These are phyloP conservation scores for Quercus suber DNA, from an alignment of 306 rosid genomes.

Conservation along the genomic window DNA sequence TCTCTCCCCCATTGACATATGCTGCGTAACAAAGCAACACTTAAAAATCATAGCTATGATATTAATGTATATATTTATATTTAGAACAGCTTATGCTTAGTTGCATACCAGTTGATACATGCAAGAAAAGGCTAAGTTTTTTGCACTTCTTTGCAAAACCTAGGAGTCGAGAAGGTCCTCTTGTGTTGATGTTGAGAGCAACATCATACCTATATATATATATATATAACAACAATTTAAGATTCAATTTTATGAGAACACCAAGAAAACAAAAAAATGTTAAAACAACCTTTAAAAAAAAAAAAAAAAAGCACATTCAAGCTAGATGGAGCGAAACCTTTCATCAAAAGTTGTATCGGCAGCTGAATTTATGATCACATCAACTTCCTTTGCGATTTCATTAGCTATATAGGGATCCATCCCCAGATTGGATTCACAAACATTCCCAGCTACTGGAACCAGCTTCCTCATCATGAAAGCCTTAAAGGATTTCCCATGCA, in stretches of 20 bases:
- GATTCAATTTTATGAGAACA: too few relatives aligned
- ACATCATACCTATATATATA: slow-evolving; percentile 39
- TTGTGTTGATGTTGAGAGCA: too few relatives aligned
- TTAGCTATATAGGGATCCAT: slow-evolving; percentile 25
- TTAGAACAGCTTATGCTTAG: too few relatives aligned
- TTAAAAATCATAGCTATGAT: too few relatives aligned
- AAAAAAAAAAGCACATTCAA: background rate
- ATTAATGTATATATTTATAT: too few relatives aligned
- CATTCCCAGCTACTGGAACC: slow-evolving; percentile 45
- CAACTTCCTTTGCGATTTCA: slow-evolving; percentile 37
- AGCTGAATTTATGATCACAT: slow-evolving; percentile 55
- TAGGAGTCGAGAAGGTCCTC: slow-evolving; percentile 38
- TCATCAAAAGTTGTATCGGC: slow-evolving; percentile 56
- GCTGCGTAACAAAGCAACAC: slow-evolving; percentile 19
- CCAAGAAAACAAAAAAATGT: background rate
- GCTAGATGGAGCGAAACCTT: slow-evolving; percentile 20
- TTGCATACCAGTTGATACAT: slow-evolving; percentile 46
- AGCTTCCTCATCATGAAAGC: slow-evolving; percentile 49
- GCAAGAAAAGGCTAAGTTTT: slow-evolving; percentile 49
- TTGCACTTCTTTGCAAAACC: slow-evolving; percentile 49
- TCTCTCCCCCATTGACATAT: slow-evolving; percentile 53
- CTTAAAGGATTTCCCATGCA: slow-evolving; percentile 37
- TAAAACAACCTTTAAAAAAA: background rate
- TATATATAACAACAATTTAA: too few relatives aligned
- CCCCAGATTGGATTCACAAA: slow-evolving; percentile 46